Percentiles rank a stretch among this genome's conserved stretches.
Conservation (phyloP, 768 basidiomycete species). For the Collybia nuda region DNA sequence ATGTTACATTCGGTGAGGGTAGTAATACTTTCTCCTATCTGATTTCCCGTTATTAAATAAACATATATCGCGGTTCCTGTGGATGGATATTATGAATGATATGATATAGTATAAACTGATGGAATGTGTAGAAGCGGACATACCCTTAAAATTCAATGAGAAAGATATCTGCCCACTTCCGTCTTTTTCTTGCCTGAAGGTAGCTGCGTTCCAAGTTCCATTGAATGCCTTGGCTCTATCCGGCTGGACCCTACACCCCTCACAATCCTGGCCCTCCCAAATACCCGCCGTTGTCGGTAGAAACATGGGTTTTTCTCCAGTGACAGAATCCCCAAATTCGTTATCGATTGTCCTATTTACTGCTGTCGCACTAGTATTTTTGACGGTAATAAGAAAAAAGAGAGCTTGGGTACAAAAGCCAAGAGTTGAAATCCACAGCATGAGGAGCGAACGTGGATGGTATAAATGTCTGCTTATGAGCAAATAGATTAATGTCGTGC, state of each 20-base stretch:
- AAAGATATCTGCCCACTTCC: constrained; percentile 10
- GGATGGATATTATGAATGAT: neutral
- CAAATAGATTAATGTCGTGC: too few relatives aligned
- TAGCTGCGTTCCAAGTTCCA: constrained; percentile 19
- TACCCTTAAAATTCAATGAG: constrained; percentile 15
- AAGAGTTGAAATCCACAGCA: too few relatives aligned
- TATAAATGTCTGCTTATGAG: too few relatives aligned
- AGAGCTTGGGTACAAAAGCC: too few relatives aligned
- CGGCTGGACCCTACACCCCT: constrained; percentile 13
- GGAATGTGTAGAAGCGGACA: neutral
- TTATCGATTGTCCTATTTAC: constrained; percentile 20
- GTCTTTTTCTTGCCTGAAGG: constrained; percentile 5
- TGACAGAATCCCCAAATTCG: constrained; percentile 15
- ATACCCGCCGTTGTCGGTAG: constrained; percentile 4
- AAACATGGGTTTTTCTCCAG: constrained; percentile 14
- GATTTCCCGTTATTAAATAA: constrained; percentile 36
- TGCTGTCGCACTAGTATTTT: too few relatives aligned
- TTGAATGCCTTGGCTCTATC: constrained; percentile 7
- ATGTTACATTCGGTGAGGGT: constrained; percentile 26
- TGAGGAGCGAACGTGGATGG: too few relatives aligned
- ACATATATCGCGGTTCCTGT: constrained; percentile 39
- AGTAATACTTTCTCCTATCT: constrained; percentile 16
- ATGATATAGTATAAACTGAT: too few relatives aligned
- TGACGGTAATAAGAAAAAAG: too few relatives aligned
- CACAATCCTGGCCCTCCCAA: constrained; percentile 16